Conservation (phyloP, 306 rosid species). For the Morella rubra region DNA sequence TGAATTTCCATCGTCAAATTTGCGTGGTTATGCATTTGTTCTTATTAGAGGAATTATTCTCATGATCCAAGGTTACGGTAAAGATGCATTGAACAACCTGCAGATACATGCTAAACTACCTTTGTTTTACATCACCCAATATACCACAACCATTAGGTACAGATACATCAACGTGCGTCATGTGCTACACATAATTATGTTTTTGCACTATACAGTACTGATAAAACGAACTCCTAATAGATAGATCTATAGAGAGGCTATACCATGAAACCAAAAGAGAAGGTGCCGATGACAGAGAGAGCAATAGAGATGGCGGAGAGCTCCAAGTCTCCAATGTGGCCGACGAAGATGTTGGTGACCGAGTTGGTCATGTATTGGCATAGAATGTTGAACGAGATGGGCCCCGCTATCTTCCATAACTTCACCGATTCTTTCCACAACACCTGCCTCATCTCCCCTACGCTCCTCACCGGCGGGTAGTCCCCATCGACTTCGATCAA, state of each 20-base stretch:
- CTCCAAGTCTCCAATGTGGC: conserved; percentile 71
- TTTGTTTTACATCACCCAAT: too few relatives aligned
- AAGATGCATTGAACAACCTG: too few relatives aligned
- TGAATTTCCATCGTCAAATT: neutral
- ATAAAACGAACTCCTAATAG: too few relatives aligned
- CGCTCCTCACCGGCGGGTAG: conserved; percentile 35
- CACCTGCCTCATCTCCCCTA: conserved; percentile 26
- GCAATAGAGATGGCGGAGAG: conserved; percentile 77
- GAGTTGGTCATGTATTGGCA: conserved; percentile 61
- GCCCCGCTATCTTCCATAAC: conserved; percentile 63
- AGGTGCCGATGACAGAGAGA: conserved; percentile 60
- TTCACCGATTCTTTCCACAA: conserved; percentile 42
- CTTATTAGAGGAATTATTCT: neutral
- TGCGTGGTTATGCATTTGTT: neutral
- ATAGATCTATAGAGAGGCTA: neutral
- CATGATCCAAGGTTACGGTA: too few relatives aligned
- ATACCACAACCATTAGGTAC: too few relatives aligned
- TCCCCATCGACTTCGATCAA: conserved; percentile 35
- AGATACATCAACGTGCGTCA: too few relatives aligned
- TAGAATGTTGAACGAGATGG: conserved; percentile 44
- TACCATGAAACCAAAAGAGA: conserved; percentile 76
- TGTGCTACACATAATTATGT: too few relatives aligned
- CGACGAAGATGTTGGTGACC: conserved; percentile 63
- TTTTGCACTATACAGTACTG: too few relatives aligned
- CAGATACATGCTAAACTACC: too few relatives aligned